Evolutionary conservation across 345 rosid genomes (phyloP).

Genomic region (Hevea brasiliensis): DNA sequence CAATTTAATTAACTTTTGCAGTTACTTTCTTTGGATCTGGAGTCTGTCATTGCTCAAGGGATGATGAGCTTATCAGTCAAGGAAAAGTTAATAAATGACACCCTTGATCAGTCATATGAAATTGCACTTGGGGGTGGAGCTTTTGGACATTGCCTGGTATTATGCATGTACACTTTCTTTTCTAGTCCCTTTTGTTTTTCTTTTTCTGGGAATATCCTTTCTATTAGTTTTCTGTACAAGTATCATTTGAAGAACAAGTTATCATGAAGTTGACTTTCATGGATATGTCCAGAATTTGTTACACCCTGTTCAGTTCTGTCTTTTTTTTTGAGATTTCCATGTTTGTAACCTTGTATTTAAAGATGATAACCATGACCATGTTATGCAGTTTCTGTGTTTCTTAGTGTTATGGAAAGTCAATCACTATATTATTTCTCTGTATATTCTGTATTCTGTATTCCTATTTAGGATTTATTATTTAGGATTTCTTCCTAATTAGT

Average conservation of each 20-base stretch:
- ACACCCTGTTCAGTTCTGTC: not conserved
- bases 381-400: not conserved
- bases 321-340: not conserved
- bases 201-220: not conserved
- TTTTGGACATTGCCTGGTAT: slow-evolving; percentile 63
- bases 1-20: slow-evolving; percentile 15
- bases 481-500: too few species aligned
- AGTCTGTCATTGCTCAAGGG: slow-evolving; percentile 50
- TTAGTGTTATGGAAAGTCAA: not conserved
- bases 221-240: not conserved
- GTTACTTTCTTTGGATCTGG: slow-evolving; percentile 61
- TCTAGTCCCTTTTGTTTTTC: not conserved
- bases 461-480: too few species aligned
- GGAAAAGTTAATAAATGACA: slow-evolving; percentile 52
- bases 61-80: slow-evolving; percentile 46
- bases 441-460: too few species aligned
- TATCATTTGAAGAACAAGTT: not conserved
- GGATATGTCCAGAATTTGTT: not conserved
- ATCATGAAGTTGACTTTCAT: not conserved
- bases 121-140: slow-evolving; percentile 60
- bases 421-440: too few species aligned
- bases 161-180: not conserved
- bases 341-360: not conserved
- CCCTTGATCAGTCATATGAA: slow-evolving; percentile 50
- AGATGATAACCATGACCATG: not conserved